Evolutionary conservation across 108 stramenopile species (phyloP).

Genomic region (Pseudonitzschia multistriata): DNA sequence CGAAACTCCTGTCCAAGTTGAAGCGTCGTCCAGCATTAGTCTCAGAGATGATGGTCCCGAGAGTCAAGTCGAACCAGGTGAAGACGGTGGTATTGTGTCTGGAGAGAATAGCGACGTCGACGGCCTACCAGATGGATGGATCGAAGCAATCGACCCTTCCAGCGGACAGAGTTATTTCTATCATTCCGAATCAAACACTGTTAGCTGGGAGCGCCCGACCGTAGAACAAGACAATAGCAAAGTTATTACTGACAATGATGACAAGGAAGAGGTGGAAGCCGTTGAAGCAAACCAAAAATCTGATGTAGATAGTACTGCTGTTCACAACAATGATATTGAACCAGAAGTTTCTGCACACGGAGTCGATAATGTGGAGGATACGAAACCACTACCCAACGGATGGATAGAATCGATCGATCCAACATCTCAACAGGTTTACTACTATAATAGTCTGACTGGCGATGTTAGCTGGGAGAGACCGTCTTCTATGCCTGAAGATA

Average conservation of each 20-base stretch:
- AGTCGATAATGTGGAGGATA: background rate
- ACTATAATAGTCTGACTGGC: conserved; percentile 29
- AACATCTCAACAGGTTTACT: background rate
- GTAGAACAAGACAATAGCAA: background rate
- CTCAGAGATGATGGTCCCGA: background rate
- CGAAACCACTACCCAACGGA: conserved; percentile 32
- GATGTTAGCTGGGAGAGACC: conserved; percentile 56
- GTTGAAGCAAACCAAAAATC: background rate
- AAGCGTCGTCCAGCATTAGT: background rate
- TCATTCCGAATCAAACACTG: conserved; percentile 34
- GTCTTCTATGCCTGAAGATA: background rate
- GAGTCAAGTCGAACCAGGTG: background rate
- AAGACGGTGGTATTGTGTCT: background rate
- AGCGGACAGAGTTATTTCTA: conserved; percentile 52
- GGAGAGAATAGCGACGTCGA: background rate
- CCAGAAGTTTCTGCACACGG: conserved; percentile 1
- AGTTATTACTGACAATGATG: background rate
- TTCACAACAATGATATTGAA: background rate
- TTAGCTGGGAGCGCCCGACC: conserved; percentile 58
- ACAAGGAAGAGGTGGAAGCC: conserved; percentile 1
- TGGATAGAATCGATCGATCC: conserved; percentile 55
- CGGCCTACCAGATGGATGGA: conserved; percentile 51
- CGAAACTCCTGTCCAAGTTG: background rate
- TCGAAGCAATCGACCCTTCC: conserved; percentile 45
- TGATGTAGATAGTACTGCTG: background rate